Conservation (phyloP, 2,329 filamentous ascomycete species). For the Phialemonium atrogriseum region DNA sequence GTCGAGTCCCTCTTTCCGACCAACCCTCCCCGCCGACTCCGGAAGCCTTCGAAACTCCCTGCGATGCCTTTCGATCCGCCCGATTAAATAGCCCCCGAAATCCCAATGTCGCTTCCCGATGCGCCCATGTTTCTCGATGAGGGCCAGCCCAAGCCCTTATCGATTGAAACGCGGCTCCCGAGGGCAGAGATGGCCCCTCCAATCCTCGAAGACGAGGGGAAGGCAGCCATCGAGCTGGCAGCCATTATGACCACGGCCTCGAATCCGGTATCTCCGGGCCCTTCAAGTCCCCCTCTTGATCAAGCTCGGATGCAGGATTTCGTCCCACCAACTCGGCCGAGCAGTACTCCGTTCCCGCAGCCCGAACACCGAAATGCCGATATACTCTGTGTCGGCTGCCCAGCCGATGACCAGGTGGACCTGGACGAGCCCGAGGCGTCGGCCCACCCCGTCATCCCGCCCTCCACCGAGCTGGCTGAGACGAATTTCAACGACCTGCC, state of each 20-base stretch:
- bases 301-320: constrained; percentile 38
- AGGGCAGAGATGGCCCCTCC: constrained; percentile 15
- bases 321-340: constrained; percentile 43
- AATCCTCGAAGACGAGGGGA: constrained; percentile 25
- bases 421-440: constrained; percentile 15
- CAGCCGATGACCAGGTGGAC: constrained; percentile 19
- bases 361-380: constrained; percentile 39
- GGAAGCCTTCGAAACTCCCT: constrained; percentile 4
- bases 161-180: constrained; percentile 19
- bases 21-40: too few relatives aligned
- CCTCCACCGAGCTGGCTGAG: constrained; percentile 14
- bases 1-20: too few relatives aligned
- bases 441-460: constrained; percentile 16
- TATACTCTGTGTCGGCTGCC: constrained; percentile 30
- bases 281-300: constrained; percentile 42
- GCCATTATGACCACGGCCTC: constrained; percentile 39
- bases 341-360: constrained; percentile 52
- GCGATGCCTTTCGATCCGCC: constrained; percentile 6
- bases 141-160: constrained; percentile 13
- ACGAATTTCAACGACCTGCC: constrained; percentile 48
- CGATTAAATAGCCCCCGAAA: too few relatives aligned
- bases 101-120: constrained; percentile 14
- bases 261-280: constrained; percentile 47
- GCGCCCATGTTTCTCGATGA: constrained; percentile 14
- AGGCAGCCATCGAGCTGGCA: constrained; percentile 32